phyloP scores from a whole-genome alignment of 495 filamentous ascomycete genomes.

The Aspergillus coremiiformis region DNA sequence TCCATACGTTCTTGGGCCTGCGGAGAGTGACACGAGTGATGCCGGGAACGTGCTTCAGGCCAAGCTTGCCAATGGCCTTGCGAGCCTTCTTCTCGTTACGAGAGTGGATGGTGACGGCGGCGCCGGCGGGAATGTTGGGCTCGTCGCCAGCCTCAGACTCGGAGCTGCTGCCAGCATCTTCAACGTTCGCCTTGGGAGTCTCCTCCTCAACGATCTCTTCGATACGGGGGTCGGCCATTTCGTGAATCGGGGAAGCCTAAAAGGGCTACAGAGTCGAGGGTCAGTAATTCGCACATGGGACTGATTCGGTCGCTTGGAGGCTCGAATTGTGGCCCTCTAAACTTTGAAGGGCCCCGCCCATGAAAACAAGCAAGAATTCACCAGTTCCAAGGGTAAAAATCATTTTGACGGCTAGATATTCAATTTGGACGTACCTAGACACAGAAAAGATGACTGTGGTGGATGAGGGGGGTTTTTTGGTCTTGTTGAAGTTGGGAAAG shows the following conservation, averaged over 20 bases:
- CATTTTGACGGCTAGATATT: constrained; percentile 10
- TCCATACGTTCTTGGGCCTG: constrained; percentile 88
- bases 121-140: constrained; percentile 72
- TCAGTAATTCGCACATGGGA: constrained; percentile 16
- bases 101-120: constrained; percentile 83
- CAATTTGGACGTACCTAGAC: constrained; percentile 33
- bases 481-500: constrained; percentile 33
- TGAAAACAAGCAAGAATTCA: constrained; percentile 24
- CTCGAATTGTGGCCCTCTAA: constrained; percentile 11
- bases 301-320: constrained; percentile 6
- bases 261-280: constrained; percentile 16
- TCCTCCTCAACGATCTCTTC: constrained; percentile 93
- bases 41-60: constrained; percentile 89
- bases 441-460: constrained; percentile 31
- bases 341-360: constrained; percentile 21
- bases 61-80: constrained; percentile 96
- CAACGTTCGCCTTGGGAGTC: constrained; percentile 61
- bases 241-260: constrained; percentile 35
- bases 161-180: constrained; percentile 74
- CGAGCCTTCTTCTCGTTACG: constrained; percentile 99
- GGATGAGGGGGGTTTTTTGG: constrained; percentile 35
- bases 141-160: constrained; percentile 68
- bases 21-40: constrained; percentile 97
- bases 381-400: constrained; percentile 22
- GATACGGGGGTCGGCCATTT: constrained; percentile 95